phyloP scores from a whole-genome alignment of 441 rosid species.

The Erodium moschatum region DNA sequence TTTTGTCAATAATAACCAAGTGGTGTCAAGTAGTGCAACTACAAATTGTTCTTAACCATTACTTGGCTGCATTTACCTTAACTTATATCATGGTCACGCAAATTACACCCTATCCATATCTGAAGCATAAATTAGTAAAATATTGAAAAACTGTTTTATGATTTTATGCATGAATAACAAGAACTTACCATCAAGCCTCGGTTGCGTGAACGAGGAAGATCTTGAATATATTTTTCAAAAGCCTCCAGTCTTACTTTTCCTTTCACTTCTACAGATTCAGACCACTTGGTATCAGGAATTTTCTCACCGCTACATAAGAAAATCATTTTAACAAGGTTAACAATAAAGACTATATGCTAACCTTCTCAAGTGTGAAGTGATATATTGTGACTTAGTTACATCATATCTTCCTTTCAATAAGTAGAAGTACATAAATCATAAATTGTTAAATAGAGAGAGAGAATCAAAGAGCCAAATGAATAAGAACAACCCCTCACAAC shows the following conservation, averaged over 20 bases:
- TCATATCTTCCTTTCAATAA: not conserved
- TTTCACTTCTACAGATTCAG: constrained; percentile 29
- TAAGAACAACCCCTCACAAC: not conserved
- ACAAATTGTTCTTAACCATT: constrained; percentile 4
- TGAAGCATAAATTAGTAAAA: constrained; percentile 2
- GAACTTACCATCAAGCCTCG: constrained; percentile 33
- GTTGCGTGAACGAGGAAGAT: constrained; percentile 30
- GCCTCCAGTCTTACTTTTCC: constrained; percentile 34
- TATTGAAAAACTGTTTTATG: constrained; percentile 3
- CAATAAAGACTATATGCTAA: constrained; percentile 5
- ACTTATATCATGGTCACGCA: not conserved
- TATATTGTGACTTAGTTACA: not conserved
- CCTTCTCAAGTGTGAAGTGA: not conserved
- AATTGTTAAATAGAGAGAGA: not conserved
- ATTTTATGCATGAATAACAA: constrained; percentile 8
- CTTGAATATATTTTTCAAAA: constrained; percentile 36
- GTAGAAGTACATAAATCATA: not conserved
- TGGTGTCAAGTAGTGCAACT: not conserved
- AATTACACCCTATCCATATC: not conserved
- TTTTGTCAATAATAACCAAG: not conserved
- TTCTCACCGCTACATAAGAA: constrained; percentile 33
- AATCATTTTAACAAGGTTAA: constrained; percentile 15
- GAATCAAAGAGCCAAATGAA: not conserved
- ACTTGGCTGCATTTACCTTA: not conserved
- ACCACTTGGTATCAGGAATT: constrained; percentile 29